Base-by-base conservation (phyloP, 495 filamentous ascomycete species). In the Amphirosellinia nigrospora region DNA sequence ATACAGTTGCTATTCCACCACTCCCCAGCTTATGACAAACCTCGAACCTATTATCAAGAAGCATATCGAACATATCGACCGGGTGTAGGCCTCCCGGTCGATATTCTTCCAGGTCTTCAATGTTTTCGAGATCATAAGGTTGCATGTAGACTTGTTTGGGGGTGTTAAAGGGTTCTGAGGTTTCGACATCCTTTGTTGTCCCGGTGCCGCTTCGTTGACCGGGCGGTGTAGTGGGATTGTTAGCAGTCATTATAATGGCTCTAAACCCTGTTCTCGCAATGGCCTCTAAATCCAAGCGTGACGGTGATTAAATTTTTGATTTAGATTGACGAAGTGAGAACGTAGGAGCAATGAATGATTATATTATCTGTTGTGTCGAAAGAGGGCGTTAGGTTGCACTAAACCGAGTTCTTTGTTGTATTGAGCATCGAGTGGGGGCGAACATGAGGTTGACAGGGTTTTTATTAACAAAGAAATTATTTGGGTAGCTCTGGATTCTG, bases 1-100 rank as follows among this genome's bases (percentile, higher is more conserved):
- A 70, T 26, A 50, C 68, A 8, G 55, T 70, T 32, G 61, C 68
- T 8, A 59, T 59, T 2, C 61, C 68, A 13, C 68, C 68, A 23
- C 48, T 53, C 3, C 68, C 68, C 3, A 70, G 28, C 30, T 70
- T 70, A 6, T 70, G 59, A 5, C 39, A 32, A 21, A 70, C 62
- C 41, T 64, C 21, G 30, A 46, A 70, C 15, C 61, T 26, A 36
- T 26, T 43, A 26, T 28, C 68, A 4, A 70, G 39, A n/a, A 70
- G 36, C 6, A 39, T 45, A 30, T 70, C 68, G 13, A 39, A 39
- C 11, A 70, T 70, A 9, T 53, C 26, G 5, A 70, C n/a, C 1
- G 68, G 68, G 23, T 63, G 48, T 0, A 70, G 30, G 1, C 68
- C 68, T 3, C 61, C 61, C 0, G 52, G 60, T 38, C 52, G 52